Base-by-base conservation (phyloP, 2,329 filamentous ascomycete genomes). In the Rhinocladiella similis region DNA sequence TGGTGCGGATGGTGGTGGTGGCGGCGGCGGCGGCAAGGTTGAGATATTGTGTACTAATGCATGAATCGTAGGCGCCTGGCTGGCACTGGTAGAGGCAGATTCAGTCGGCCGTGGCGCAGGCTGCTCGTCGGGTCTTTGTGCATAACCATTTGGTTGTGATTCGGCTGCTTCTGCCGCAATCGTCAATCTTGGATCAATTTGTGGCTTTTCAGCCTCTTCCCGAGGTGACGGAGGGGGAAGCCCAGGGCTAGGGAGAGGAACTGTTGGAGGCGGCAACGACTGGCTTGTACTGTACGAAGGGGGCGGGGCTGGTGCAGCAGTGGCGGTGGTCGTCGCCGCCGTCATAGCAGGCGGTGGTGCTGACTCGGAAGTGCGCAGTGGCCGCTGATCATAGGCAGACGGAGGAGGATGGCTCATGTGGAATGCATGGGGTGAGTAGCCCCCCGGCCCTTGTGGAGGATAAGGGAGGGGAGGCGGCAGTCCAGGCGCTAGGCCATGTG, bases 11-110 rank as follows among this genome's bases (percentile, higher is more conserved):
- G 85, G 29, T 33, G 29, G 29, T 12, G 29, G 38, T 2, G 38
- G 38, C n/a, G 38, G 29, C 10, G 29, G 38, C 4, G 38, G 38
- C n/a, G 38, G 81, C 1, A 73, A 72, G 10, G 70, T 71, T 20
- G 68, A 70, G 33, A 64, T 62, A 22, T 68, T 71, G 56, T 74
- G 76, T 62, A 78, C 74, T 20, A 78, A 71, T 10, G 79, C 69
- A 14, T 72, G 77, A 54, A 84, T 83, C 61, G 78, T 81, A 7
- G 83, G 83, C 25, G 85, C 82, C 1, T 73, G 73, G 43, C 69
- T 72, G 19, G 70, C 71, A 33, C 68, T 71, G 38, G 18, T 41
- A 10, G 14, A 6, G 3, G 38, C 38, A 41, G 38, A 19, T 41
- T 16, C 38, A 41, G 38, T 5, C 38, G 63, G 18, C 64, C 63